Evolutionary conservation across 2,329 filamentous ascomycete genomes (phyloP), one percentile per base, ranked within the genome.

Genomic region (Escovopsis sp.): DNA sequence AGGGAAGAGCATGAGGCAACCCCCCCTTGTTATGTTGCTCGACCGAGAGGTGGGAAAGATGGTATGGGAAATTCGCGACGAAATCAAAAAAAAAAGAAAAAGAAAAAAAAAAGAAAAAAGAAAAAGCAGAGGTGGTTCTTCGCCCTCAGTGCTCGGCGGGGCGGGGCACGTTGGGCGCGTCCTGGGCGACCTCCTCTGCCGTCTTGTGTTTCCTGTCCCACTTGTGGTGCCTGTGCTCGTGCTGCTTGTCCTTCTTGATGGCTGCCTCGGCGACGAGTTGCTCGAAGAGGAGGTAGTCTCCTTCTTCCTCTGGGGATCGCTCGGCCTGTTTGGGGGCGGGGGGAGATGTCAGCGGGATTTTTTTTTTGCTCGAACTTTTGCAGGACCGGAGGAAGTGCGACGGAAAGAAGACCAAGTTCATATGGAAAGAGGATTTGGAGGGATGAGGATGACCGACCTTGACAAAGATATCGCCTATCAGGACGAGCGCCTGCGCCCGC

Each of bases 231-330:
- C 65, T 66, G 61, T 77, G 77, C 58, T 86, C 82, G 44, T 84
- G 77, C 55, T 89, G 82, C 60, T 86, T 80, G 56, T 91, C 86
- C 65, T 95, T 94, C 74, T 96, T 96, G 42, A 87, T 82, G 44
- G 88, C 87, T 4, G 89, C 89, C 60, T 98, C 91, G 40, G 91
- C 88, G 62, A 98, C 94, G 43, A 98, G 79, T 63, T 96, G 87
- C 62, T 98, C 91, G 53, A 98, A 98, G 12, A 89, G 88, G 77
- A 98, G 93, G 65, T 94, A 96, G 56, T 96, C 91, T 49, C 91
- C 89, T 64, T 98, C 91, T 67, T 98, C 91, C 50, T 98, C 91
- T 36, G 89, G 82, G 43, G 89, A 82, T 48, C 91, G 80, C 60
- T 83, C 75, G 35, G 89, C 85, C 88, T 95, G 51, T 39, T 15